Evolutionary conservation across 176 grass and related monocot genomes (phyloP).

Genomic region (Carex kokanica): DNA sequence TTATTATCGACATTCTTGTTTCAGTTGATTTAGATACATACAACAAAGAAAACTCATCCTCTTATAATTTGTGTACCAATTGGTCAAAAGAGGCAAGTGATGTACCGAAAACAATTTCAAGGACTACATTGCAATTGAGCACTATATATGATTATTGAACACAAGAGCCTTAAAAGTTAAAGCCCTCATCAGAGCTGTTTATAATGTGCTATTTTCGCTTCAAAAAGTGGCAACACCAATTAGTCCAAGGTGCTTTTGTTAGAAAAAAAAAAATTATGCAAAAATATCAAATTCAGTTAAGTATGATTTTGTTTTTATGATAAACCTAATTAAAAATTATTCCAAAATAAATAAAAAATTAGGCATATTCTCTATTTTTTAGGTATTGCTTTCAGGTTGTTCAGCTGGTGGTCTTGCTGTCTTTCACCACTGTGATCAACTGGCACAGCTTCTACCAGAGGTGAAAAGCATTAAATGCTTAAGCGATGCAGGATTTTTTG

Average conservation of each 20-base stretch:
- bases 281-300: background rate
- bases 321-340: background rate
- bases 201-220: background rate
- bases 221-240: background rate
- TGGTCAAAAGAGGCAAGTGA: too few relatives aligned
- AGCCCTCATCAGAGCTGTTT: background rate
- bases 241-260: too few relatives aligned
- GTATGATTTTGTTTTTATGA: background rate
- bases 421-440: slow-evolving; percentile 75
- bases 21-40: background rate
- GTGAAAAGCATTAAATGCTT: slow-evolving; percentile 63
- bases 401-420: slow-evolving; percentile 80
- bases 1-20: background rate
- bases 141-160: background rate
- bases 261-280: background rate
- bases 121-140: background rate
- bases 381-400: slow-evolving; percentile 87
- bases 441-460: slow-evolving; percentile 35
- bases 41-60: too few relatives aligned
- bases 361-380: slow-evolving; percentile 19
- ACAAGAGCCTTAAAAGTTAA: background rate
- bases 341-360: background rate
- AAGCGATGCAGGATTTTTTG: slow-evolving; percentile 88
- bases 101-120: background rate
- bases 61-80: too few relatives aligned